Base-by-base conservation (phyloP, 139 green algal genomes). In the Asterochloris sp. region DNA sequence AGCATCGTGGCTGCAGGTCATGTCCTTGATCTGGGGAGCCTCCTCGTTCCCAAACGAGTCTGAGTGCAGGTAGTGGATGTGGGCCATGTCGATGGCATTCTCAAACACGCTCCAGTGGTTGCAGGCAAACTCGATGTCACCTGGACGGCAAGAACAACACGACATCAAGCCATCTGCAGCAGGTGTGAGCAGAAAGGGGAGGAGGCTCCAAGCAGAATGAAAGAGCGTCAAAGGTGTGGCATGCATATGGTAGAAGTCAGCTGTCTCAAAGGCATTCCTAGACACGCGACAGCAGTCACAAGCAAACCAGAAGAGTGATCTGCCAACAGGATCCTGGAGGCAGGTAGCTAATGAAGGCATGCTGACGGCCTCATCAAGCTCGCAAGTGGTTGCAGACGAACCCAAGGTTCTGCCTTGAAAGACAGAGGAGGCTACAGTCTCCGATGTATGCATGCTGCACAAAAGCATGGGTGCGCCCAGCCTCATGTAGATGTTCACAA, bases 31-130 rank as follows among this genome's bases (percentile, higher is more conserved):
- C 74, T 88, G 82, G 0, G 93, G 93, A 77, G 88, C 83, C 13
- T 89, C 90, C 80, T 86, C 76, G 83, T 95, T 95, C 79, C 91
- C 91, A 83, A 95, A 95, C 68, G 82, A 89, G 89, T 94, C 91
- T 60, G 69, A 71, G 82, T 97, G 94, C 87, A 97, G 83, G 92
- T 95, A 97, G 85, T 97, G 94, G 86, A 97, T 97, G 90, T 97
- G 94, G 15, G 90, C 92, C 89, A 97, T 92, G 88, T 97, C 94
- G n/a, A 97, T 90, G 68, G 94, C 94, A 80, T 97, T 97, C 83
- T 97, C 93, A 88, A 96, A 97, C 79, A 97, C 94, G n/a, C 82
- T 84, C 87, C 84, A 90, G 82, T 92, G 87, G 76, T 84, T 82
- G 78, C 83, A 82, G 26, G 91, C 82, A 47, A 92, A 91, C 83